phyloP scores from a whole-genome alignment of 352 stramenopile genomes.

The Phytophthora brassicae region DNA sequence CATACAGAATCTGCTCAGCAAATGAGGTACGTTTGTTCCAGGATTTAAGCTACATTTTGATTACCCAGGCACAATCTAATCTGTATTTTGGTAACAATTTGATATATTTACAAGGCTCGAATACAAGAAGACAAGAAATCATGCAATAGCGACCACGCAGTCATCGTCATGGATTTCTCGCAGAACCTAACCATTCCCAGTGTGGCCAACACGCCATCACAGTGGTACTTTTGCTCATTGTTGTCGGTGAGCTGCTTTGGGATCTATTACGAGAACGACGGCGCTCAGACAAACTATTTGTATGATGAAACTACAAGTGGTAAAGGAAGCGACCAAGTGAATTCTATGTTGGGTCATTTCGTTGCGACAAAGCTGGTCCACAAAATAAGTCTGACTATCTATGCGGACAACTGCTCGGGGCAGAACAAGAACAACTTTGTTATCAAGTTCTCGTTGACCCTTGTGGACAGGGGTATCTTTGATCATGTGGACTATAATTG shows the following conservation, averaged over 20 bases:
- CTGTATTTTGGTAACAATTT: slow-evolving; percentile 5
- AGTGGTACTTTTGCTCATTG: slow-evolving; percentile 25
- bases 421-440: too few species aligned
- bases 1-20: slow-evolving; percentile 2
- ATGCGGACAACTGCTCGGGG: slow-evolving; percentile 15
- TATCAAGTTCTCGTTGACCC: slow-evolving; percentile 16
- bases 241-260: slow-evolving; percentile 21
- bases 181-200: not conserved
- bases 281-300: slow-evolving; percentile 11
- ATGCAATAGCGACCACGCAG: not conserved
- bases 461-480: slow-evolving; percentile 9
- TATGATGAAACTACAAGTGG: slow-evolving; percentile 2
- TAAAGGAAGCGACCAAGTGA: slow-evolving; percentile 9
- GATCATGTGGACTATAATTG: slow-evolving; percentile 18
- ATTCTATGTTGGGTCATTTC: slow-evolving; percentile 3
- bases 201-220: too few species aligned
- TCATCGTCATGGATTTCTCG: too few species aligned
- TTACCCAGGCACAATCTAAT: not conserved
- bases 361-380: not conserved
- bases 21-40: slow-evolving; percentile 15
- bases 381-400: not conserved
- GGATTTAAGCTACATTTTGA: slow-evolving; percentile 10
- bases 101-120: slow-evolving; percentile 2
- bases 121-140: slow-evolving; percentile 20
- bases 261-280: slow-evolving; percentile 12